These are phyloP conservation scores for Penicillium coprophilum DNA, from an alignment of 495 filamentous ascomycete genomes.

Conservation along the genomic window DNA sequence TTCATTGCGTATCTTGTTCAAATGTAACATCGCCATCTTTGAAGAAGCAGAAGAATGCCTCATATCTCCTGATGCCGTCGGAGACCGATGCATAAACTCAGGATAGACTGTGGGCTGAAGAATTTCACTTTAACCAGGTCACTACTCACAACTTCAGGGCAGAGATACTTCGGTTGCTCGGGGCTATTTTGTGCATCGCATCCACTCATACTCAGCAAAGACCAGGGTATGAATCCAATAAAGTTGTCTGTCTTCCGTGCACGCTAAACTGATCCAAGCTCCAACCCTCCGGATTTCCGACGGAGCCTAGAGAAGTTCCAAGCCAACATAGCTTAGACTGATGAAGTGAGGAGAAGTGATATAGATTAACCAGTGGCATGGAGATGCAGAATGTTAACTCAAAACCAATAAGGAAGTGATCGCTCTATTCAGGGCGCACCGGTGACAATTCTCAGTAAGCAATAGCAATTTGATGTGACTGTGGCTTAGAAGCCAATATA, in stretches of 20 bases:
- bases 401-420: not conserved
- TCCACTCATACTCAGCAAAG: not conserved
- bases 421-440: not conserved
- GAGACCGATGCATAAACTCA: not conserved
- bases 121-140: not conserved
- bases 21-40: constrained; percentile 3
- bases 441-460: not conserved
- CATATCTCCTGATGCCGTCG: constrained; percentile 1
- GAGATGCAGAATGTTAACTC: not conserved
- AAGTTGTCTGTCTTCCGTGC: not conserved
- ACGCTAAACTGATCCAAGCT: not conserved
- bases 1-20: not conserved
- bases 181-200: too few relatives aligned
- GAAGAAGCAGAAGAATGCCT: not conserved
- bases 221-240: not conserved
- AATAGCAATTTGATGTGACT: not conserved
- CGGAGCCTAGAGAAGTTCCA: not conserved
- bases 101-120: not conserved
- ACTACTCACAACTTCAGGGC: not conserved
- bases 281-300: not conserved
- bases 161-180: not conserved
- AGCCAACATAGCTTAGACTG: not conserved
- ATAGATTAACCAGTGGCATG: not conserved
- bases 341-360: not conserved
- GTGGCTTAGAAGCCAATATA: not conserved